Evolutionary conservation across 2,329 filamentous ascomycete genomes (phyloP), one percentile per base, ranked within the genome.

Genomic region (Ophiostoma australiae): DNA sequence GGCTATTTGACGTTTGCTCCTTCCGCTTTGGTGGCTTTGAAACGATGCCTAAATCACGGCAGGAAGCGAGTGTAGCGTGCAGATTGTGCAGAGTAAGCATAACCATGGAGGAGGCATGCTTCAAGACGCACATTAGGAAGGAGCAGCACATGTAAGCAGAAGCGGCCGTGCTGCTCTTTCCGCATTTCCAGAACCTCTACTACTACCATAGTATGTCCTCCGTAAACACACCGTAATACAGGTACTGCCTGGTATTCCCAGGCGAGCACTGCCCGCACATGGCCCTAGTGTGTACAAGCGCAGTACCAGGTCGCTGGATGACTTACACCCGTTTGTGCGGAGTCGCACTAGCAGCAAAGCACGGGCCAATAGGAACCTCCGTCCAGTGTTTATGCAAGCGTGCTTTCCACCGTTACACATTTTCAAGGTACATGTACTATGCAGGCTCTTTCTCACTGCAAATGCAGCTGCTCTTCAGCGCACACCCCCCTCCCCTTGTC

Each of bases 401-500:
- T 66, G 44, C n/a, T 52, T 52, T 66, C 33, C 23, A 66, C 33
- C 65, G 41, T 66, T 66, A 52, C 33, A 37, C 63, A 20, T 39
- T 39, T 39, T 17, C 13, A 39, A 20, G 55, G 27, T 33, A 33
- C 58, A 35, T 33, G n/a, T n/a, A n/a, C n/a, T n/a, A n/a, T n/a
- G n/a, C n/a, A 13, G 52, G 23, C 23, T 27, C 52, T 39, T 44
- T 20, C 17, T 20, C 44, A n/a, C 44, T 48, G 44, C 6, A 48
- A 48, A 17, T 48, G 17, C n/a, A n/a, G n/a, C n/a, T 20, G 63
- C 5, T 31, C 35, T 39, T 69, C 52, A 41, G 33, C 68, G 23
- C 35, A 61, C 70, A 65, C 65, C 39, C 67, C 39, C 61, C 55
- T 63, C 41, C 58, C 65, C 67, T 44, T 69, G 72, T 71, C 73